These are phyloP conservation scores for Phytophthora fragariae DNA, from an alignment of 352 stramenopile genomes.

Conservation along the genomic window DNA sequence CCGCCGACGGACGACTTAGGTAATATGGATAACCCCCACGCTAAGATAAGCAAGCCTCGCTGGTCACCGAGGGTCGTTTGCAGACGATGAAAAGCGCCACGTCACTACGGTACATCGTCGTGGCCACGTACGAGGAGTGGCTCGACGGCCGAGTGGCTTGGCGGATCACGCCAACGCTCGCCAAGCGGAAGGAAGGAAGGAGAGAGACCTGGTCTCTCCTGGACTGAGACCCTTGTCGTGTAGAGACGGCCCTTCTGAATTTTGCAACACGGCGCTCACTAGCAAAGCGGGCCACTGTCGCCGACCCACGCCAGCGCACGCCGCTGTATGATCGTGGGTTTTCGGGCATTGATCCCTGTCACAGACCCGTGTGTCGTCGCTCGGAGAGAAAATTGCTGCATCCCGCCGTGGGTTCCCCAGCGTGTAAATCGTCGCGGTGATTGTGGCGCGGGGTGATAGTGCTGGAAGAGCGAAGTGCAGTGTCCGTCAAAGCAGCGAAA, in stretches of 20 bases:
- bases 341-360: slow-evolving; percentile 8
- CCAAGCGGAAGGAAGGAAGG: slow-evolving; percentile 2
- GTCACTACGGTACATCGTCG: slow-evolving; percentile 3
- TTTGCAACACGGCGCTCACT: slow-evolving; percentile 27
- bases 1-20: slow-evolving; percentile 2
- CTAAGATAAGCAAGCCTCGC: slow-evolving; percentile 24
- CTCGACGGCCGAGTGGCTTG: slow-evolving; percentile 9
- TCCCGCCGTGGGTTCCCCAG: background rate
- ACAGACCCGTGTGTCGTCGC: background rate
- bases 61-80: slow-evolving; percentile 5
- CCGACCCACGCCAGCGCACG: slow-evolving; percentile 11
- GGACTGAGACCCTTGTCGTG: background rate
- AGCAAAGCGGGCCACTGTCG: slow-evolving; percentile 29
- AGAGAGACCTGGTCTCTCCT: background rate
- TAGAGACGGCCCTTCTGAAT: slow-evolving; percentile 35
- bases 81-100: slow-evolving; percentile 2
- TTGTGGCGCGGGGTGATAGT: slow-evolving; percentile 19
- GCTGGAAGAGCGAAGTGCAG: slow-evolving; percentile 24
- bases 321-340: slow-evolving; percentile 16
- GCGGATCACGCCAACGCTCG: background rate
- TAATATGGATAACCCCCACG: slow-evolving; percentile 8
- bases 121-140: background rate
- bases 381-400: background rate
- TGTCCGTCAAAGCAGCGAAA: slow-evolving; percentile 24
- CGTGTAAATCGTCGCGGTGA: slow-evolving; percentile 4